Percentiles rank a stretch among this genome's conserved stretches.
Evolutionary conservation across 495 filamentous ascomycete species (phyloP).

Genomic region (Penicillium subrubescens): DNA sequence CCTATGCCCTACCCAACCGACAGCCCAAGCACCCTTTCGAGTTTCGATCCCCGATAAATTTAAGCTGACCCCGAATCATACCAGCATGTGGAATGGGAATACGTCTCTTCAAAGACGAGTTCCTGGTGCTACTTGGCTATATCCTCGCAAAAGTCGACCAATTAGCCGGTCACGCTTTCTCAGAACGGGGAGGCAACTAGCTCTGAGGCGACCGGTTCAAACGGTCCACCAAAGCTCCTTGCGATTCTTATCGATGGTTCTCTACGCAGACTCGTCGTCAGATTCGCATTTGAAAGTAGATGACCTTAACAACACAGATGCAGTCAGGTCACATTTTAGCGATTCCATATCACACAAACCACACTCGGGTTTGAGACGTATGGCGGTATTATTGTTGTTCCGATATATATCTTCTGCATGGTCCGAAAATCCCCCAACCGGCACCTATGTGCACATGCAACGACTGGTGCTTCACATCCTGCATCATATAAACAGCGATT

Average conservation of each 20-base stretch:
- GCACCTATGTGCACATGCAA: too few species aligned
- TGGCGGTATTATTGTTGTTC: too few species aligned
- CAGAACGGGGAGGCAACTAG: neutral
- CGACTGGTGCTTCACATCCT: too few species aligned
- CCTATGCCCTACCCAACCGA: neutral
- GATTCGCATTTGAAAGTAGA: neutral
- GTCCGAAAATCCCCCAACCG: too few species aligned
- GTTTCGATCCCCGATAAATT: slow-evolving; percentile 1
- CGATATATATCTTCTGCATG: too few species aligned
- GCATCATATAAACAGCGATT: too few species aligned
- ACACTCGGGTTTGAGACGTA: too few species aligned
- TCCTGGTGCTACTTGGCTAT: neutral
- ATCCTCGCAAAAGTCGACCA: neutral
- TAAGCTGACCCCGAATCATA: neutral
- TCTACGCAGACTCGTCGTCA: neutral
- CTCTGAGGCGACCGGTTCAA: neutral
- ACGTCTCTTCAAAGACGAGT: neutral
- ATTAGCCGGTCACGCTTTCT: too few species aligned
- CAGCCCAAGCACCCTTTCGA: neutral
- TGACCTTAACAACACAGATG: neutral
- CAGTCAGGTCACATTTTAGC: too few species aligned
- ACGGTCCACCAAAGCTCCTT: neutral
- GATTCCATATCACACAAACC: too few species aligned
- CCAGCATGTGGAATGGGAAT: neutral
- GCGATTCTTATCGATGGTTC: slow-evolving; percentile 3